Base-by-base conservation (phyloP, 805 yeast genomes). In the Ogataea pilisensis region DNA sequence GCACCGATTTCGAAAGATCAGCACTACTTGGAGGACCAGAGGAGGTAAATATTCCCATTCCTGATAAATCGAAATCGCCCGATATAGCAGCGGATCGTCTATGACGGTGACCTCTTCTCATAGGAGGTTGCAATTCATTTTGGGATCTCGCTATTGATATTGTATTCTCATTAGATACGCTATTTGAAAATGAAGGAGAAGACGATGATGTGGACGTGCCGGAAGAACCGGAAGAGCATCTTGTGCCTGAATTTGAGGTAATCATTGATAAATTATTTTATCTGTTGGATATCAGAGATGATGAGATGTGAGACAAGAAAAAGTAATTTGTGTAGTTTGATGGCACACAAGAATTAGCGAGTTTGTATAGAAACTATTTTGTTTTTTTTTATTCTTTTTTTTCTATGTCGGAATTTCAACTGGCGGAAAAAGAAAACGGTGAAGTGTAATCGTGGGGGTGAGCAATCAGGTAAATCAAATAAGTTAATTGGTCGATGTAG, bases 71-170 rank as follows among this genome's bases (percentile, higher is more conserved):
- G 57, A 86, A 84, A 58, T 88, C 95, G 4, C 93, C 93, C 8
- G 93, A 84, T 6, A 88, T 82, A 0, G 95, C 95, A 18, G 91
- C 89, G 0, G 95, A 87, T 38, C 96, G 68, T 54, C 86, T 76
- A 55, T 88, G 96, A 34, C 85, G 76, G 63, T 88, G 96, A 2
- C 80, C 77, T 47, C 76, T 66, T 53, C 66, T 66, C 34, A 46
- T 25, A 14, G 58, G 59, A 8, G 59, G 59, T 19, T 50, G 61
- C 2, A 69, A 61, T 24, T 50, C 52, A 31, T 31, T 42, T 27
- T 38, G 26, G 6, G 18, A 34, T 22, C 12, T 36, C 40, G 24
- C 27, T 28, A 17, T 24, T 19, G 13, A 13, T n/a, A 27, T 11
- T 14, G 30, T 21, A n/a, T n/a, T n/a, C n/a, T n/a, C n/a, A n/a